Conservation (phyloP, 1,139 yeast species). For the Candida tetrigidarum region DNA sequence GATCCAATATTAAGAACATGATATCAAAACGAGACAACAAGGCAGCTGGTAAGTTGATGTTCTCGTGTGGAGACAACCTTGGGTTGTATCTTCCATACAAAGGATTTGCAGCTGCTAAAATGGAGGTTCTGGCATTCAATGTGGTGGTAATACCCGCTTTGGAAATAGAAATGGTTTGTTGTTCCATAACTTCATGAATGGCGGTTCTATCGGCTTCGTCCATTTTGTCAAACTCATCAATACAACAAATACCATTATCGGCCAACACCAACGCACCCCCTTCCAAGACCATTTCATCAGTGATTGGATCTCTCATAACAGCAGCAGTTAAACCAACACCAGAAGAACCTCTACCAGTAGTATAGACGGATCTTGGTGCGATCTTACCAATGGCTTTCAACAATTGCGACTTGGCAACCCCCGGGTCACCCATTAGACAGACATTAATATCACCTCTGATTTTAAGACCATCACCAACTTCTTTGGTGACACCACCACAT, state of each 20-base stretch:
- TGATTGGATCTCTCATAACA: slow-evolving; percentile 97
- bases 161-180: slow-evolving; percentile 95
- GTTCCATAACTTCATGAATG: slow-evolving; percentile 99
- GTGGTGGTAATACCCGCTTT: slow-evolving; percentile 99
- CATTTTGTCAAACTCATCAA: slow-evolving; percentile 99
- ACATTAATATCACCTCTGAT: slow-evolving; percentile 98
- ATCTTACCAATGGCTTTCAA: slow-evolving; percentile 89
- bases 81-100: slow-evolving; percentile 95
- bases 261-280: slow-evolving; percentile 98
- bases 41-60: slow-evolving; percentile 97
- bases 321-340: slow-evolving; percentile 99
- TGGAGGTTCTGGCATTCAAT: slow-evolving; percentile 92
- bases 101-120: slow-evolving; percentile 98
- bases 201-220: slow-evolving; percentile 97
- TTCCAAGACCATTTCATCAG: slow-evolving; percentile 98
- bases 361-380: slow-evolving; percentile 96
- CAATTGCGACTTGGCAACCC: slow-evolving; percentile 98
- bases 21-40: slow-evolving; percentile 93
- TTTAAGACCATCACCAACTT: slow-evolving; percentile 94
- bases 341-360: slow-evolving; percentile 98
- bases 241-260: slow-evolving; percentile 98
- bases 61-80: slow-evolving; percentile 87
- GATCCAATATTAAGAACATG: slow-evolving; percentile 83
- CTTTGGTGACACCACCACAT: slow-evolving; percentile 96
- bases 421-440: slow-evolving; percentile 99